phyloP scores from a whole-genome alignment of 169 alveolate species.

The Plasmodium vivax region DNA sequence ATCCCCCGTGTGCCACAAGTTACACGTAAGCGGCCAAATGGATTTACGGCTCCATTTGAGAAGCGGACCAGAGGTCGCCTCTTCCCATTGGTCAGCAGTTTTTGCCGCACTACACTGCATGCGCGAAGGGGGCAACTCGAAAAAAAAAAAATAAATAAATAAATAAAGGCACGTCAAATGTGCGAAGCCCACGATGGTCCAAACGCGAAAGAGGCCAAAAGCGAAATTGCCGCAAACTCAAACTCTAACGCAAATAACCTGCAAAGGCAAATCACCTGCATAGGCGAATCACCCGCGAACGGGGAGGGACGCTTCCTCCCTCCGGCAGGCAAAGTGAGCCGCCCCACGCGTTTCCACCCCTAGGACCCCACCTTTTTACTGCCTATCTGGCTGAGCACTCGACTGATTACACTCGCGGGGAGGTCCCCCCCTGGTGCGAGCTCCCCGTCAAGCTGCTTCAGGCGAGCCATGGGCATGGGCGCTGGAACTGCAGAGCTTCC shows the following conservation, averaged over 20 bases:
- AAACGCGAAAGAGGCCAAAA: too few species aligned
- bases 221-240: too few species aligned
- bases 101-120: neutral
- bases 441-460: neutral
- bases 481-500: neutral
- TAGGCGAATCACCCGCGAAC: neutral
- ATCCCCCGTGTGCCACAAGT: neutral
- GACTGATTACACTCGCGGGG: neutral
- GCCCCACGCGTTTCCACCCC: neutral
- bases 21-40: neutral
- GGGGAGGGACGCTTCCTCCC: neutral
- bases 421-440: neutral
- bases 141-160: slow-evolving; percentile 11
- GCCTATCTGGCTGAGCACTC: slow-evolving; percentile 62
- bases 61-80: neutral
- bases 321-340: neutral
- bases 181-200: too few species aligned
- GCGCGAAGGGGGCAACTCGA: neutral
- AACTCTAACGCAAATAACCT: too few species aligned
- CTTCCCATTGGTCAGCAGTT: neutral
- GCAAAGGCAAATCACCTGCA: too few species aligned
- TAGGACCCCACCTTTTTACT: slow-evolving; percentile 36
- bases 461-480: neutral
- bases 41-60: neutral
- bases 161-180: neutral